phyloP scores from a whole-genome alignment of 106 monocot genomes.

The Cymbidium sinense region DNA sequence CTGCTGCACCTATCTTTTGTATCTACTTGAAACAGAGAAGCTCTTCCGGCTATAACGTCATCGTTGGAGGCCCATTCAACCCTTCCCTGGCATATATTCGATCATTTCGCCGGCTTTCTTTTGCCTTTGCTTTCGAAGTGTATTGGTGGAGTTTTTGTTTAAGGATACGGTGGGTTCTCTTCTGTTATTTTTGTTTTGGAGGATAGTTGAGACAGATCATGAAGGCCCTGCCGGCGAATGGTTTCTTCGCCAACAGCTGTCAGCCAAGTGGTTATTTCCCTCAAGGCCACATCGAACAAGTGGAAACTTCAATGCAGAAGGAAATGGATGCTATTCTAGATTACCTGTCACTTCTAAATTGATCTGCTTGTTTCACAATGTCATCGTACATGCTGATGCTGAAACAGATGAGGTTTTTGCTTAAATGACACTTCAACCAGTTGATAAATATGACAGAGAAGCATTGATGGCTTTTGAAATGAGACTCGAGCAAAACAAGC shows the following conservation, averaged over 20 bases:
- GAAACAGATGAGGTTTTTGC: constrained; percentile 94
- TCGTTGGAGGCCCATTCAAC: no score
- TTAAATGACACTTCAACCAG: constrained; percentile 93
- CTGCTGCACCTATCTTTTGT: no score
- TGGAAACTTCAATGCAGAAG: constrained; percentile 84
- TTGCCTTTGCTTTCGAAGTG: no score
- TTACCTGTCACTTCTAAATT: constrained; percentile 82
- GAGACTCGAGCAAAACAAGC: constrained; percentile 80
- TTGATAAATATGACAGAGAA: constrained; percentile 80
- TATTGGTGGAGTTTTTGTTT: no score
- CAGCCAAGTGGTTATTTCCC: constrained; percentile 86
- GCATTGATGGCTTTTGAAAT: constrained; percentile 74
- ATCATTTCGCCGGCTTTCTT: no score
- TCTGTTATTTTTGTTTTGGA: no score
- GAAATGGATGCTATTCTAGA: constrained; percentile 59
- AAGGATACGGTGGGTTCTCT: no score
- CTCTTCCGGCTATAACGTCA: no score
- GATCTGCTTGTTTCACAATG: constrained; percentile 16
- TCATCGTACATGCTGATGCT: constrained; percentile 58
- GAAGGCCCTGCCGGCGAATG: no score
- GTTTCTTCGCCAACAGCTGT: constrained; percentile 69
- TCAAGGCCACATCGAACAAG: constrained; percentile 93
- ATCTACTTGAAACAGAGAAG: no score
- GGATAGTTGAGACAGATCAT: no score
- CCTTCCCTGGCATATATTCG: no score